Base-by-base conservation (phyloP, 257 asterid genomes). In the Datura wrightii region DNA sequence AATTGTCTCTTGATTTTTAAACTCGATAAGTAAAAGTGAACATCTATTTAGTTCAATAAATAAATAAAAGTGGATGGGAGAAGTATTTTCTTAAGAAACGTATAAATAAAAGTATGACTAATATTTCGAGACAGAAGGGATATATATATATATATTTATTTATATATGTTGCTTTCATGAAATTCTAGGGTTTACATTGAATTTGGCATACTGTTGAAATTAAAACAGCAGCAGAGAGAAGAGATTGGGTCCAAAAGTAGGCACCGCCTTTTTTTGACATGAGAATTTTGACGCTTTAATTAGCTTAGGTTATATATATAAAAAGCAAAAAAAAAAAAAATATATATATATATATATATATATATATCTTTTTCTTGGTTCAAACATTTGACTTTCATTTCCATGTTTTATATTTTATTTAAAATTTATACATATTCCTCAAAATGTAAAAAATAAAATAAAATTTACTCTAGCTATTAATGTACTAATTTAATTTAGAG, bases 221-320 rank as follows among this genome's bases (percentile, higher is more conserved):
- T 62, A 62, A 62, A 62, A 39, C 4, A 39, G 42, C 42, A 39
- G 42, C 3, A 39, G 39, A 67, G 36, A 31, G 48, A 71, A 16
- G 5, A 18, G 56, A 50, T 62, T 39, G 79, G 88, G 84, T 76
- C 89, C 85, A 66, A 83, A 78, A 53, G 86, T 87, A 82, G 89
- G 89, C 89, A 87, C 89, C 89, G 89, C 79, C 87, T 87, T 55
- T 78, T 82, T 15, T 87, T 87, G 87, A 87, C 89, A 79, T 76
- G 85, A 87, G 54, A 84, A 82, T 39, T 79, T 44, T 46, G 58
- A 5, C 11, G 19, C 72, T 65, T 65, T 65, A 50, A 10, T 10
- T 50, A 65, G 59, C 37, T 44, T 72, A 46, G 42, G 80, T 71
- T 71, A 42, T 7, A n/a, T 24, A 59, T 39, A 18, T 10, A 8